Conservation (phyloP, 2,329 filamentous ascomycete genomes). For the Ascochyta viciae-villosae region DNA sequence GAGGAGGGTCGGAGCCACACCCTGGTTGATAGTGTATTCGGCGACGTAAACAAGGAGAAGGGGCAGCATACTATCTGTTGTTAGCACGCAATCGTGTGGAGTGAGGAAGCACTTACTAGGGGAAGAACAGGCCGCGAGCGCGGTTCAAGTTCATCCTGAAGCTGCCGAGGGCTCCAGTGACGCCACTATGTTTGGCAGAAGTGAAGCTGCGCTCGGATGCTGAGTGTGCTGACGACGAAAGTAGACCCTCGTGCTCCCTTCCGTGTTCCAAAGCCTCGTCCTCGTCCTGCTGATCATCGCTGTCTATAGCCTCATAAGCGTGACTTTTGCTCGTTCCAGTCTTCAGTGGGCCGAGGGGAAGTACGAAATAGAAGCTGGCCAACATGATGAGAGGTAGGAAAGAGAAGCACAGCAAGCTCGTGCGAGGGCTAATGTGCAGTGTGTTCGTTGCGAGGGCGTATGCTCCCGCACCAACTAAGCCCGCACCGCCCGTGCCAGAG, state of each 20-base stretch:
- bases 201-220: constrained; percentile 37
- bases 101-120: constrained; percentile 59
- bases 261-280: constrained; percentile 24
- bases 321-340: constrained; percentile 53
- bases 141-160: constrained; percentile 67
- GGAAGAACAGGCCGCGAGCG: constrained; percentile 73
- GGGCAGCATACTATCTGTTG: constrained; percentile 74
- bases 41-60: constrained; percentile 91
- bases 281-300: constrained; percentile 45
- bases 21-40: constrained; percentile 98
- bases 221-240: constrained; percentile 43
- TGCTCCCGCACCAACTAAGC: constrained; percentile 76
- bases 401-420: constrained; percentile 78
- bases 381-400: constrained; percentile 84
- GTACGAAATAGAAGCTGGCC: constrained; percentile 80
- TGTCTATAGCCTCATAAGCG: constrained; percentile 62
- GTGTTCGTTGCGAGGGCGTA: constrained; percentile 88
- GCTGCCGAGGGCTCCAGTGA: constrained; percentile 29
- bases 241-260: constrained; percentile 45
- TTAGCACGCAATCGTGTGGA: constrained; percentile 11
- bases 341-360: constrained; percentile 73
- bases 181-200: constrained; percentile 20
- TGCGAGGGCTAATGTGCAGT: constrained; percentile 74
- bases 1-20: constrained; percentile 85
- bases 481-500: constrained; percentile 88